Percentiles rank a stretch among this genome's conserved stretches.
Evolutionary conservation across 495 filamentous ascomycete genomes (phyloP).

Genomic region (Evansstolkia leycettana): DNA sequence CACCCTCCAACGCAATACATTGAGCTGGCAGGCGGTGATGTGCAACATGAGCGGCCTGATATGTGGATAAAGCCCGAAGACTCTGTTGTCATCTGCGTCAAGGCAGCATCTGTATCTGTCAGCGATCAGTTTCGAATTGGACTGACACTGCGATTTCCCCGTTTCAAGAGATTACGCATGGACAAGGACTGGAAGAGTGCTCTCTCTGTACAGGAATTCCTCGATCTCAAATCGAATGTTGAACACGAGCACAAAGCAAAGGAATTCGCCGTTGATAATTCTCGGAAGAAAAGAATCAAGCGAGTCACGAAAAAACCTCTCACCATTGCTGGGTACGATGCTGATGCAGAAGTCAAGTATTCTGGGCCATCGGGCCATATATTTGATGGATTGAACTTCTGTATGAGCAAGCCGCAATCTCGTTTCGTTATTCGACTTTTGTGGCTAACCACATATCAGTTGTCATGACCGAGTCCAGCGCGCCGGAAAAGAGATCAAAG

Average conservation of each 20-base stretch:
- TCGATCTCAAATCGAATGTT: slow-evolving; percentile 54
- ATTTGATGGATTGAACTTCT: slow-evolving; percentile 73
- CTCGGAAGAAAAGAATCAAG: slow-evolving; percentile 49
- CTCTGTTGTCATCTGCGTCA: slow-evolving; percentile 77
- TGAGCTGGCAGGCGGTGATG: slow-evolving; percentile 64
- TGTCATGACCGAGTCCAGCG: slow-evolving; percentile 47
- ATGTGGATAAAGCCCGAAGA: slow-evolving; percentile 88
- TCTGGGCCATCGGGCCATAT: slow-evolving; percentile 43
- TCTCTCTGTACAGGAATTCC: slow-evolving; percentile 65
- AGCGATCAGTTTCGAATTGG: slow-evolving; percentile 69
- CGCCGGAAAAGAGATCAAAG: slow-evolving; percentile 58
- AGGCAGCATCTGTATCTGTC: slow-evolving; percentile 67
- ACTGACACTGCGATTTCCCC: slow-evolving; percentile 78
- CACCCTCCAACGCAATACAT: slow-evolving; percentile 71
- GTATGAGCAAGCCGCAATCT: slow-evolving; percentile 25
- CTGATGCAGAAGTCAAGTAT: slow-evolving; percentile 35
- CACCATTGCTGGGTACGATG: slow-evolving; percentile 59
- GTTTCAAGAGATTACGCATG: slow-evolving; percentile 69
- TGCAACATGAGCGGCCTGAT: slow-evolving; percentile 71
- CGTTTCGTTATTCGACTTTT: not conserved
- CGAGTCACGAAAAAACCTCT: slow-evolving; percentile 51
- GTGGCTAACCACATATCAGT: slow-evolving; percentile 16
- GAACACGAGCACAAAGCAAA: slow-evolving; percentile 66
- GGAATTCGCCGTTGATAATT: slow-evolving; percentile 72
- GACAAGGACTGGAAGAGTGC: slow-evolving; percentile 80